These are phyloP conservation scores for Suaeda aralocaspica DNA, from an alignment of 148 eudicot genomes.

Conservation along the genomic window DNA sequence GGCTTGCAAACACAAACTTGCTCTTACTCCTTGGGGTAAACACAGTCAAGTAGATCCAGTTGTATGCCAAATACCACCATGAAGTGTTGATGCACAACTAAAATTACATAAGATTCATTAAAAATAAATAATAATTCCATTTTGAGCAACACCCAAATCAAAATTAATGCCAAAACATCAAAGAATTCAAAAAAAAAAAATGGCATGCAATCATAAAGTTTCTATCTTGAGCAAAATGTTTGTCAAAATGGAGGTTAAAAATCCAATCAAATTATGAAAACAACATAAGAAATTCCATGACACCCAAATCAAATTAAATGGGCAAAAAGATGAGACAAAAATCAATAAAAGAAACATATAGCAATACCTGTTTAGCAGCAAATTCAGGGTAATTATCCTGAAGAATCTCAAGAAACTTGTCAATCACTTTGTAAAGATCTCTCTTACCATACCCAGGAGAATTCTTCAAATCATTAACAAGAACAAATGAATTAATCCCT, in stretches of 20 bases:
- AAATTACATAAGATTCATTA: not conserved
- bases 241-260: not conserved
- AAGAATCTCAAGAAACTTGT: constrained; percentile 50
- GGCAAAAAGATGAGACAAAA: not conserved
- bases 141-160: constrained; percentile 15
- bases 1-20: constrained; percentile 75
- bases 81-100: constrained; percentile 82
- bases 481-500: constrained; percentile 55
- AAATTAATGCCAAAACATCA: not conserved
- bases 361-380: constrained; percentile 71
- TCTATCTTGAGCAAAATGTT: not conserved
- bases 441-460: constrained; percentile 64
- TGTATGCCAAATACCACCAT: constrained; percentile 78
- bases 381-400: constrained; percentile 84
- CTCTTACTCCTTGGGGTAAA: constrained; percentile 74
- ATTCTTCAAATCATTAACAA: constrained; percentile 64
- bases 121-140: constrained; percentile 3
- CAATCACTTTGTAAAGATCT: constrained; percentile 53
- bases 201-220: not conserved
- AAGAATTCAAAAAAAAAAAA: not conserved
- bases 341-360: not conserved
- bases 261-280: not conserved
- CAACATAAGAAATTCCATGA: not conserved
- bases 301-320: constrained; percentile 15
- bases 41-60: constrained; percentile 55